These are phyloP conservation scores for Zizania latifolia DNA, from an alignment of 176 grass and related monocot species.

Conservation along the genomic window DNA sequence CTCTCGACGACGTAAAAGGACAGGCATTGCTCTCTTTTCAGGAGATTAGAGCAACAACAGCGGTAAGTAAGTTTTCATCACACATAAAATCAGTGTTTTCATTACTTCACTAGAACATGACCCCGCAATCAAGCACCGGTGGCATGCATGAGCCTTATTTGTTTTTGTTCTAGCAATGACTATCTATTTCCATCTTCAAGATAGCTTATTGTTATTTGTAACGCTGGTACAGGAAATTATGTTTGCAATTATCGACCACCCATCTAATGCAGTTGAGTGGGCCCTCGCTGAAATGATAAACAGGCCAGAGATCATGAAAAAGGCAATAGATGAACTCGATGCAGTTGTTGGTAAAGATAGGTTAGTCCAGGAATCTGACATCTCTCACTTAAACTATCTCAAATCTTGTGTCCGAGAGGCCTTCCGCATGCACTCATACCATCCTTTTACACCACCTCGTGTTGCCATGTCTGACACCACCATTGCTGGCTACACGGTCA, in stretches of 20 bases:
- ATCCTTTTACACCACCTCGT: constrained; percentile 31
- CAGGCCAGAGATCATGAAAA: constrained; percentile 9
- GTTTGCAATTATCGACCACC: constrained; percentile 23
- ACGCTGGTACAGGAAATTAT: constrained; percentile 34
- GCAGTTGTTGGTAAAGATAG: background rate
- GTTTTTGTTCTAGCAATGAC: too few species aligned
- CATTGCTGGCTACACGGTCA: constrained; percentile 25
- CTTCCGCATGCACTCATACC: constrained; percentile 35
- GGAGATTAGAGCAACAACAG: constrained; percentile 24
- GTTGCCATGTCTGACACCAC: constrained; percentile 14
- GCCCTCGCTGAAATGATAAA: constrained; percentile 18
- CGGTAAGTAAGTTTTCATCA: too few species aligned
- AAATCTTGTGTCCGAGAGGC: constrained; percentile 31
- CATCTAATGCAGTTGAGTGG: constrained; percentile 30
- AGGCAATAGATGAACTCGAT: constrained; percentile 22
- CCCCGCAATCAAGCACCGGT: too few species aligned
- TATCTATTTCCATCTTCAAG: too few species aligned
- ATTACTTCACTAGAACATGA: too few species aligned
- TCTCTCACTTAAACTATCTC: constrained; percentile 17
- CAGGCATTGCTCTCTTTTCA: background rate
- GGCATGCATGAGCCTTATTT: too few species aligned
- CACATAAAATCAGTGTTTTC: too few species aligned
- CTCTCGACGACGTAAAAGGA: background rate
- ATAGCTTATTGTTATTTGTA: too few species aligned
- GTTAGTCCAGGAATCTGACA: constrained; percentile 7